Base-by-base conservation (phyloP, 2,329 filamentous ascomycete species). In the Fusarium mexicanum region DNA sequence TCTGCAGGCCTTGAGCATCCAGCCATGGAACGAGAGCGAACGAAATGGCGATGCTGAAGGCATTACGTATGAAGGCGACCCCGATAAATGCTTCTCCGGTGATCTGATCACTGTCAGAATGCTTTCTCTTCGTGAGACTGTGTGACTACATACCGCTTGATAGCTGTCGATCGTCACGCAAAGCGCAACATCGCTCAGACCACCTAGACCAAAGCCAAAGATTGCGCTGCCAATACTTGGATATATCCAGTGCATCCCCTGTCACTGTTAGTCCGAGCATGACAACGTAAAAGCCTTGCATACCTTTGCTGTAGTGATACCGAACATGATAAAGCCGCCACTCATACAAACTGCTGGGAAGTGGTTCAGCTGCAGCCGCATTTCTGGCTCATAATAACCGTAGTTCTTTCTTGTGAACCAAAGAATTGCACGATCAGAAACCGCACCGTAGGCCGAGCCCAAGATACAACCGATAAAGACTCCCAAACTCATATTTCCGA, bases 381-480 rank as follows among this genome's bases (percentile, higher is more conserved):
- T 85, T 63, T 86, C 84, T 0, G 84, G 84, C 62, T 85, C 84
- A 58, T 82, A 85, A 33, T 82, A 80, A 5, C 83, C 84, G 3
- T 78, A 74, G 13, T 85, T 84, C 4, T 79, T 75, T 14, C 77
- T 77, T 1, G 84, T 77, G n/a, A 83, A 77, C 59, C 76, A 79
- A 8, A 82, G 35, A 50, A 84, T 81, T 0, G 79, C 80, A 65
- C 77, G 75, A 61, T 86, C 84, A 1, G 79, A 79, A 4, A 85
- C 22, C 4, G 78, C 72, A 5, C 81, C 83, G 48, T 84, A 83
- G 0, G 83, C 17, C 1, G 77, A 73, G 0, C 83, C 84, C 11
- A 85, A 50, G 0, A 84, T 57, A 18, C 80, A 82, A 3, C 84
- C 83, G 13, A 85, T 69, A 6, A 84, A 80, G 0, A 76, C 72